phyloP scores from a whole-genome alignment of 139 green algal genomes.

The Dunaliella primolecta region DNA sequence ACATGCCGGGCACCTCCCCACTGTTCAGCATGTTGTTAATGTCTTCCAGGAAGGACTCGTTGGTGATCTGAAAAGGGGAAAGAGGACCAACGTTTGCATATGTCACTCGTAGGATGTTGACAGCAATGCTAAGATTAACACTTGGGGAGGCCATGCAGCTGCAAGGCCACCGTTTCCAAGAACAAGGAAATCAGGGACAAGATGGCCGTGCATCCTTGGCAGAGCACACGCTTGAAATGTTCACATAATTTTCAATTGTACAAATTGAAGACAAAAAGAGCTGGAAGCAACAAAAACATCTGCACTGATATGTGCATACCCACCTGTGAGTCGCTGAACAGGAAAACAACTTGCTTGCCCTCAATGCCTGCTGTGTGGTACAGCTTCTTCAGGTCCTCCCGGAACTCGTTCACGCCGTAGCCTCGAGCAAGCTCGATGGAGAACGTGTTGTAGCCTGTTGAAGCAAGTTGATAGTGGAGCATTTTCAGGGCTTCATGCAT shows the following conservation, averaged over 20 bases:
- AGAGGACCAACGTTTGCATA: not conserved
- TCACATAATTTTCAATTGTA: no score
- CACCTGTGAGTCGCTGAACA: constrained; percentile 74
- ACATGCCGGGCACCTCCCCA: constrained; percentile 64
- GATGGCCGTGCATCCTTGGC: no score
- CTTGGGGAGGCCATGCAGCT: no score
- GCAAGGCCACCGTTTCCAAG: no score
- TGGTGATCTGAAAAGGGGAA: constrained; percentile 50
- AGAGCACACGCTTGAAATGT: no score
- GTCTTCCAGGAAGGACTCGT: constrained; percentile 78
- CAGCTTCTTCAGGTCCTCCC: constrained; percentile 82
- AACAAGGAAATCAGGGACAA: no score
- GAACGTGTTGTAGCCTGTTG: constrained; percentile 37
- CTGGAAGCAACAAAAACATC: no score
- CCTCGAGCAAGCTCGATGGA: constrained; percentile 52
- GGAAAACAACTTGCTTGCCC: constrained; percentile 66
- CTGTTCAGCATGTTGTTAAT: constrained; percentile 87
- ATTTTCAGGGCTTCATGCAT: not conserved
- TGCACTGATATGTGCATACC: not conserved
- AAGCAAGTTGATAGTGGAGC: not conserved
- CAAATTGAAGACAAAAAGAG: no score
- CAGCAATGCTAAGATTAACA: no score
- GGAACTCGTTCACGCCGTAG: constrained; percentile 70
- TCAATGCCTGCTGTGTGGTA: constrained; percentile 67
- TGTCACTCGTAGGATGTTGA: no score